Conservation (phyloP, 805 yeast genomes). For the Komagataella ulmi region DNA sequence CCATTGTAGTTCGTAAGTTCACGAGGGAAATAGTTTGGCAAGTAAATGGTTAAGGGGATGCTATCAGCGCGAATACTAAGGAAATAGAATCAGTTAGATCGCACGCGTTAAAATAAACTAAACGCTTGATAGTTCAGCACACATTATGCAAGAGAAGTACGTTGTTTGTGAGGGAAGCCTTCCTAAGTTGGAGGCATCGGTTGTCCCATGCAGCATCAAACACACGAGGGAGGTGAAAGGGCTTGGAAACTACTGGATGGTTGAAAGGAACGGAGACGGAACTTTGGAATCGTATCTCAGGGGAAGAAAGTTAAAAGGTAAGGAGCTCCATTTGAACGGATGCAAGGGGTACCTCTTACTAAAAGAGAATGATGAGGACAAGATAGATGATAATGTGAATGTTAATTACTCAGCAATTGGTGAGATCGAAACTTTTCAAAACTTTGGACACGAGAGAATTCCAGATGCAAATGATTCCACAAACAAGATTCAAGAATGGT, state of each 20-base stretch:
- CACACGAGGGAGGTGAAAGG: conserved; percentile 8
- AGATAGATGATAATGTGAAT: conserved; percentile 2
- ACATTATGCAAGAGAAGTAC: conserved; percentile 9
- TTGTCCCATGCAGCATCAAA: conserved; percentile 14
- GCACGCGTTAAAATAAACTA: neutral
- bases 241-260: conserved; percentile 8
- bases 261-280: conserved; percentile 2
- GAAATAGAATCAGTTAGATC: neutral
- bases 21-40: conserved; percentile 4
- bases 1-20: conserved; percentile 4
- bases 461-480: conserved; percentile 9
- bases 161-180: conserved; percentile 2
- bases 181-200: conserved; percentile 6
- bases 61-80: conserved; percentile 2
- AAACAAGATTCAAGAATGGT: conserved; percentile 11
- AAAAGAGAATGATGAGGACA: conserved; percentile 2
- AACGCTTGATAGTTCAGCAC: conserved; percentile 9
- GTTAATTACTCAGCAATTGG: conserved; percentile 5
- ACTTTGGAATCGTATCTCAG: conserved; percentile 7
- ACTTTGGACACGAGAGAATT: conserved; percentile 10
- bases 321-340: conserved; percentile 1
- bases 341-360: conserved; percentile 4
- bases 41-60: conserved; percentile 6
- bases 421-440: conserved; percentile 4
- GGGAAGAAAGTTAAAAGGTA: conserved; percentile 9